phyloP scores from a whole-genome alignment of 2,329 filamentous ascomycete species.

The Rhynchosporium graminicola region DNA sequence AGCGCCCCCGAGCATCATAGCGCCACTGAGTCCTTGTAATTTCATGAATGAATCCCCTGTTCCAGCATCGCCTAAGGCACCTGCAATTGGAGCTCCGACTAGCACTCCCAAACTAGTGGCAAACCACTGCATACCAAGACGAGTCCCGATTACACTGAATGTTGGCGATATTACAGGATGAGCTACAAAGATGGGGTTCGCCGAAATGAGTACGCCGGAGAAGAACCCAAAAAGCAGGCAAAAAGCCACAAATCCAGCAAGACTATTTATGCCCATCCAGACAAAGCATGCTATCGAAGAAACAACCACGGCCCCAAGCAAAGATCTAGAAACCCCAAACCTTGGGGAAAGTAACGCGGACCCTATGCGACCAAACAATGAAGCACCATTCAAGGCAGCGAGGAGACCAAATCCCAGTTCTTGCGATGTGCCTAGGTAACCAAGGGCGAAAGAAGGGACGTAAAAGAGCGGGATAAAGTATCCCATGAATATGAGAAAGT shows the following conservation, averaged over 20 bases:
- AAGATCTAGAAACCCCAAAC: constrained; percentile 54
- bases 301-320: constrained; percentile 45
- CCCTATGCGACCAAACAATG: constrained; percentile 54
- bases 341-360: constrained; percentile 54
- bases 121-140: constrained; percentile 41
- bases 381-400: constrained; percentile 52
- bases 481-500: constrained; percentile 45
- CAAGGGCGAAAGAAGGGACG: constrained; percentile 42
- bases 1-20: neutral
- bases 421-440: constrained; percentile 37
- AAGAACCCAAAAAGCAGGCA: constrained; percentile 63
- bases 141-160: constrained; percentile 46
- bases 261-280: constrained; percentile 42
- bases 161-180: constrained; percentile 42
- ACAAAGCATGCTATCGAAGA: constrained; percentile 42
- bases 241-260: constrained; percentile 60
- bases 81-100: neutral
- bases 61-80: neutral
- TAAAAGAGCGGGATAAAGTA: constrained; percentile 46
- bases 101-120: neutral
- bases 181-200: constrained; percentile 45
- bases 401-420: constrained; percentile 52
- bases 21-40: neutral
- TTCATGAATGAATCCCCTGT: neutral
- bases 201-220: constrained; percentile 46